Conservation (phyloP, 257 asterid genomes). For the Penstemon barbatus region DNA sequence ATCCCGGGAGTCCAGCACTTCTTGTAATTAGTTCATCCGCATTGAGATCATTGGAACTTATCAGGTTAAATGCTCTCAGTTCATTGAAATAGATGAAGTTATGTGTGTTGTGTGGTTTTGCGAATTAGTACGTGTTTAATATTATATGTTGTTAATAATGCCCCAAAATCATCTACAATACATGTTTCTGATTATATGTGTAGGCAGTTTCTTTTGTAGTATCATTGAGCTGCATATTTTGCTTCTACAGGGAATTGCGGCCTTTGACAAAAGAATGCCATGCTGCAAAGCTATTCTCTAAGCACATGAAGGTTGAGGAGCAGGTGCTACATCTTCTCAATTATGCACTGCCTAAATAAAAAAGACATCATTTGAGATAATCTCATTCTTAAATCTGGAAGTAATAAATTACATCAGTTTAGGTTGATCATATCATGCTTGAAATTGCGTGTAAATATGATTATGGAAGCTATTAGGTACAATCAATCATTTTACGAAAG, state of each 20-base stretch:
- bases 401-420: neutral
- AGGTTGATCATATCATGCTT: slow-evolving; percentile 11
- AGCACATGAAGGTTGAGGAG: slow-evolving; percentile 98
- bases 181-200: neutral
- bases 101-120: slow-evolving; percentile 11
- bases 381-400: too few species aligned
- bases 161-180: neutral
- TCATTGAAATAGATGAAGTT: neutral
- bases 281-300: slow-evolving; percentile 92
- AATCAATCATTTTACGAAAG: neutral
- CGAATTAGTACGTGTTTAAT: neutral
- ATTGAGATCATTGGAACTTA: slow-evolving; percentile 70
- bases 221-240: slow-evolving; percentile 26
- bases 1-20: slow-evolving; percentile 85
- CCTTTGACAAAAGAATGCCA: slow-evolving; percentile 80
- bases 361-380: too few species aligned
- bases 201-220: slow-evolving; percentile 15
- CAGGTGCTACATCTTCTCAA: slow-evolving; percentile 57
- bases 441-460: slow-evolving; percentile 2
- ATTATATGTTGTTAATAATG: slow-evolving; percentile 7
- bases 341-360: neutral
- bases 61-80: slow-evolving; percentile 53
- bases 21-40: slow-evolving; percentile 86
- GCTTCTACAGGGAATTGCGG: slow-evolving; percentile 66
- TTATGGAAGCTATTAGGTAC: slow-evolving; percentile 13